Base-by-base conservation (phyloP, 163 green algal genomes). In the Chloroidium sp. region DNA sequence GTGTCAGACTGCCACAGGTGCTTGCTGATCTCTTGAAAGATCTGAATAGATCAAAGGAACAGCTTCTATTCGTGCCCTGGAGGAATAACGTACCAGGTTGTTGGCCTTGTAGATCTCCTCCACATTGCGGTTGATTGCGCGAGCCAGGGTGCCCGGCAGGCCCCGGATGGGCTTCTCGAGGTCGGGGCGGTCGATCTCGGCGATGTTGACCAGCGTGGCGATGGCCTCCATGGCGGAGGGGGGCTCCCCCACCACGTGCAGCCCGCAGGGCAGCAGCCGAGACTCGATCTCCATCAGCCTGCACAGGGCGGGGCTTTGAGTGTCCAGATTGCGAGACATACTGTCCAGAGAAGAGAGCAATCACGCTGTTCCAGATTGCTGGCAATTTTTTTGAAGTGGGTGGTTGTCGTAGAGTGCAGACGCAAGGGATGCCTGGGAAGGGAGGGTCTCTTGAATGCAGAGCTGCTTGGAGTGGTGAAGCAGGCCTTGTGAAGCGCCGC, bases 161-260 rank as follows among this genome's bases (percentile, higher is more conserved):
- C 95, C 95, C 72, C 86, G 84, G 80, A 98, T 93, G 57, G 93
- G 92, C 4, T 89, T 84, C 62, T 92, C 82, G 74, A 85, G 84
- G 69, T 92, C 88, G 2, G 93, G 93, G 72, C 96, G 91, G 90
- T 99, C 96, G 61, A 99, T 95, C 85, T 95, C 93, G 0, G 91
- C 96, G 79, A 99, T 99, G 93, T 98, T 99, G 84, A 99, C 93
- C 79, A 99, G 90, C 8, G 96, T 99, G 76, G 96, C 96, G 6
- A 99, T 87, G 0, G 96, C 96, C 90, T 99, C 96, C 77, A 93
- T 91, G 6, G 96, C 94, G 60, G 92, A 95, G 72, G 96, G 96
- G 0, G 93, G 91, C 76, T 88, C 88, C 80, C 96, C 96, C 76
- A 99, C 94, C 1, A 99, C 87, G 87, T 99, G 96, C 86, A 99